Conservation (phyloP, 352 stramenopile species). For the Globisporangium apiculatum region DNA sequence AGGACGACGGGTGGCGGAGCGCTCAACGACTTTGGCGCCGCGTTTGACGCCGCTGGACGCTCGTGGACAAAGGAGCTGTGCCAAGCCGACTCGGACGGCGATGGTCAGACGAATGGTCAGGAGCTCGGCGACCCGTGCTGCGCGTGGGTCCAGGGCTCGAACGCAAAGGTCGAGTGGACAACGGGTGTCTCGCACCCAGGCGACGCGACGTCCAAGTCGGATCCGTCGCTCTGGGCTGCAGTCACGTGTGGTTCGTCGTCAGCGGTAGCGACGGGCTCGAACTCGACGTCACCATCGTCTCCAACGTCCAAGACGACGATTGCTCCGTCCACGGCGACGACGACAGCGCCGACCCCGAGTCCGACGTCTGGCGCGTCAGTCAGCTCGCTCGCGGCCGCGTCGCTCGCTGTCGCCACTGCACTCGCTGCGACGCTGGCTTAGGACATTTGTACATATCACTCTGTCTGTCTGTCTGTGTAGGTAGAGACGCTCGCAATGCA, state of each 20-base stretch:
- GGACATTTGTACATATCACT: neutral
- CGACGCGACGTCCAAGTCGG: conserved; percentile 16
- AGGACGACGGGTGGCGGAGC: conserved; percentile 19
- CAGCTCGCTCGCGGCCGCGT: neutral
- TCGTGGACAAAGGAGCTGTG: conserved; percentile 27
- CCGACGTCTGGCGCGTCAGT: neutral
- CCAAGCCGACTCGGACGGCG: conserved; percentile 30
- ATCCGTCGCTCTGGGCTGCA: conserved; percentile 10
- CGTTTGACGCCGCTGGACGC: conserved; percentile 12
- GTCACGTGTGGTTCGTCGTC: neutral
- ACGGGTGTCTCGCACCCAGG: conserved; percentile 15
- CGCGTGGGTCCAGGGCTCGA: conserved; percentile 15
- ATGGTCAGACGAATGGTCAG: conserved; percentile 49
- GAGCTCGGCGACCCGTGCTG: conserved; percentile 56
- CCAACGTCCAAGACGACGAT: neutral
- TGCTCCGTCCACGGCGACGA: neutral
- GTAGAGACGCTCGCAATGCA: too few species aligned
- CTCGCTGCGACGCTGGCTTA: conserved; percentile 5
- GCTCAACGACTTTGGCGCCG: conserved; percentile 24
- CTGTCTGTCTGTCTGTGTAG: too few species aligned
- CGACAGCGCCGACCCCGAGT: neutral
- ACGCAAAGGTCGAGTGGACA: conserved; percentile 12
- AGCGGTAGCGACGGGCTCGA: neutral
- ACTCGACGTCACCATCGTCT: neutral
- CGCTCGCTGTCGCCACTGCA: neutral